These are phyloP conservation scores for Malus orientalis DNA, from an alignment of 306 rosid species.

Conservation along the genomic window DNA sequence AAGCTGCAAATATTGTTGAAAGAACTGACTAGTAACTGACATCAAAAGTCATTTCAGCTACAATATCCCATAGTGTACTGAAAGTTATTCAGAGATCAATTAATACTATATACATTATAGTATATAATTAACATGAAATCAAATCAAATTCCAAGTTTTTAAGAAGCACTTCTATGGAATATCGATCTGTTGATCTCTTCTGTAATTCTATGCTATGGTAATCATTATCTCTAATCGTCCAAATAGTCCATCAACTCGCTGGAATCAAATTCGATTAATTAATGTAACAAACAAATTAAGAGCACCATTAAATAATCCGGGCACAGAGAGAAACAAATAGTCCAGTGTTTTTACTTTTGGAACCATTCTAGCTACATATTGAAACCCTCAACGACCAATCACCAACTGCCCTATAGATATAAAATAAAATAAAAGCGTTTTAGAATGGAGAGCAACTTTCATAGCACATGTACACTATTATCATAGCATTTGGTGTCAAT, in stretches of 20 bases:
- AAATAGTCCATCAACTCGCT: constrained; percentile 32
- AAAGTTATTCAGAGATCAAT: neutral
- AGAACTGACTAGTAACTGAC: constrained; percentile 26
- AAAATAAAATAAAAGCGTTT: neutral
- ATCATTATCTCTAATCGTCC: constrained; percentile 8
- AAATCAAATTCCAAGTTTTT: neutral
- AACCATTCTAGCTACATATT: constrained; percentile 6
- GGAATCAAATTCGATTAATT: constrained; percentile 35
- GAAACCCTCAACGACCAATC: constrained; percentile 5
- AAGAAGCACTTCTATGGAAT: neutral
- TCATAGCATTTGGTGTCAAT: no score
- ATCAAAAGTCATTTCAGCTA: constrained; percentile 42
- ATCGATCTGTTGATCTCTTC: neutral
- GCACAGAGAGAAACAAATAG: constrained; percentile 17
- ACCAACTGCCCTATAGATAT: constrained; percentile 11
- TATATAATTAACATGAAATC: neutral
- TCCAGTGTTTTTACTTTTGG: constrained; percentile 36
- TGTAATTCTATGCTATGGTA: neutral
- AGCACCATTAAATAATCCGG: constrained; percentile 6
- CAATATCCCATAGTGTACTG: constrained; percentile 7
- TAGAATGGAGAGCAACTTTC: neutral
- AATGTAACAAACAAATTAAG: neutral
- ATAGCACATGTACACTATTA: neutral
- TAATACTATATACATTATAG: neutral
- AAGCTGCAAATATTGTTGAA: constrained; percentile 28